Evolutionary conservation across 2,329 filamentous ascomycete species (phyloP).

Genomic region (Fusarium poae): DNA sequence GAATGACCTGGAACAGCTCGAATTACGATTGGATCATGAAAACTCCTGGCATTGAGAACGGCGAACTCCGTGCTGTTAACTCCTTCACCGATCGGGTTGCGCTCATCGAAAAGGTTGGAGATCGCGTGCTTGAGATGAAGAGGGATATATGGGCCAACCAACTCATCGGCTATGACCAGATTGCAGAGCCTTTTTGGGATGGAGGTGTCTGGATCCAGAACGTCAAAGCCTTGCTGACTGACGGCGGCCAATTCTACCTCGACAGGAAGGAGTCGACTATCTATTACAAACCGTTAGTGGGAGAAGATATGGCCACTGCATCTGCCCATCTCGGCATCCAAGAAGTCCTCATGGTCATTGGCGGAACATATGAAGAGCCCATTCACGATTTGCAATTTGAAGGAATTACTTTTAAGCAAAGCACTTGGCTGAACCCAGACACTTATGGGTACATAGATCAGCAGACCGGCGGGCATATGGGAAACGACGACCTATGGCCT

Average conservation of each 20-base stretch:
- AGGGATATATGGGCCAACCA: conserved; percentile 7
- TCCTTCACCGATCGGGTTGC: conserved; percentile 4
- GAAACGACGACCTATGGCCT: conserved; percentile 7
- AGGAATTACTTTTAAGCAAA: conserved; percentile 11
- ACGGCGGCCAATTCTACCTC: conserved; percentile 7
- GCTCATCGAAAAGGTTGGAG: not conserved
- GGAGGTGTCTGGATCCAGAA: conserved; percentile 14
- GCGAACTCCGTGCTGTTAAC: conserved; percentile 9
- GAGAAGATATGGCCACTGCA: not conserved
- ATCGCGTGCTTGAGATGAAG: conserved; percentile 5
- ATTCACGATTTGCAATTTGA: not conserved
- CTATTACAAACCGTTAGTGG: not conserved
- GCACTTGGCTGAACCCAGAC: conserved; percentile 3
- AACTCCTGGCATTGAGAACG: not conserved
- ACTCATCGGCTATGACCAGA: conserved; percentile 14
- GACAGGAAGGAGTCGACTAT: not conserved
- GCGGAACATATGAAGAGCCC: not conserved
- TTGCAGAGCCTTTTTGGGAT: conserved; percentile 14
- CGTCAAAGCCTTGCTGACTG: conserved; percentile 2
- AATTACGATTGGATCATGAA: conserved; percentile 9
- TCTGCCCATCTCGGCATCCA: not conserved
- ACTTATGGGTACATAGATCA: conserved; percentile 8
- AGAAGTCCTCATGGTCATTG: not conserved
- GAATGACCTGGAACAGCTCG: conserved; percentile 14
- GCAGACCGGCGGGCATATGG: conserved; percentile 10